Percentiles rank a stretch among this genome's conserved stretches.
These are phyloP conservation scores for Hypoxylon sp. DNA, from an alignment of 2,329 filamentous ascomycete genomes.

Conservation along the genomic window DNA sequence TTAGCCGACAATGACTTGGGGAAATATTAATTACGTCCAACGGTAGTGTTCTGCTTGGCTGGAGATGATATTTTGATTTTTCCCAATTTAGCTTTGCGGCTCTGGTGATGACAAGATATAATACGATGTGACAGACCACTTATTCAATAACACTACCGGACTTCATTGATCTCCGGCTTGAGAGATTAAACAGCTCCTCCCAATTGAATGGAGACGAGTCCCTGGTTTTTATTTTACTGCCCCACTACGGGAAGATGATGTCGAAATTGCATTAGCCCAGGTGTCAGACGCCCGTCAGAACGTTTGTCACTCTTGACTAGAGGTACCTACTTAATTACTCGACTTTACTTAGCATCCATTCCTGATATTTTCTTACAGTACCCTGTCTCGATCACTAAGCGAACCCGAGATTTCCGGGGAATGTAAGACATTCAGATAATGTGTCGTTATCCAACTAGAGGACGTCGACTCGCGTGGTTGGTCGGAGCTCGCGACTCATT, in stretches of 20 bases:
- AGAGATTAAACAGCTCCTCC: not conserved
- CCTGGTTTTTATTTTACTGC: slow-evolving; percentile 17
- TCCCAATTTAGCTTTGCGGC: slow-evolving; percentile 46
- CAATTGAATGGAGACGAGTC: slow-evolving; percentile 27
- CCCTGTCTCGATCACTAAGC: slow-evolving; percentile 44
- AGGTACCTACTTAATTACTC: not conserved
- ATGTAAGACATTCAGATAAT: slow-evolving; percentile 32
- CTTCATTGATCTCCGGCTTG: slow-evolving; percentile 23
- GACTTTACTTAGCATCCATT: slow-evolving; percentile 13
- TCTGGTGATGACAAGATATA: slow-evolving; percentile 44
- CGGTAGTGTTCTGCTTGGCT: slow-evolving; percentile 38
- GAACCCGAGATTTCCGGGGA: slow-evolving; percentile 50
- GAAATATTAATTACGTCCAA: slow-evolving; percentile 23
- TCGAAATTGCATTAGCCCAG: slow-evolving; percentile 48
- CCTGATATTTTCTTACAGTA: slow-evolving; percentile 17
- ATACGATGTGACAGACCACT: slow-evolving; percentile 17
- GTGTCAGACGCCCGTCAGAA: slow-evolving; percentile 41
- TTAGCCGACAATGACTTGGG: slow-evolving; percentile 36
- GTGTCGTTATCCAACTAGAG: slow-evolving; percentile 27
- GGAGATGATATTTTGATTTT: slow-evolving; percentile 36
- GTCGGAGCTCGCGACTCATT: slow-evolving; percentile 39
- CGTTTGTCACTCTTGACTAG: slow-evolving; percentile 3
- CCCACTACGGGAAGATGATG: slow-evolving; percentile 47
- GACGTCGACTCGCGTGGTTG: slow-evolving; percentile 38
- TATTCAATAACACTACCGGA: slow-evolving; percentile 17